Evolutionary conservation across 2,329 filamentous ascomycete species (phyloP).

Genomic region (Alternaria triticimaculans): DNA sequence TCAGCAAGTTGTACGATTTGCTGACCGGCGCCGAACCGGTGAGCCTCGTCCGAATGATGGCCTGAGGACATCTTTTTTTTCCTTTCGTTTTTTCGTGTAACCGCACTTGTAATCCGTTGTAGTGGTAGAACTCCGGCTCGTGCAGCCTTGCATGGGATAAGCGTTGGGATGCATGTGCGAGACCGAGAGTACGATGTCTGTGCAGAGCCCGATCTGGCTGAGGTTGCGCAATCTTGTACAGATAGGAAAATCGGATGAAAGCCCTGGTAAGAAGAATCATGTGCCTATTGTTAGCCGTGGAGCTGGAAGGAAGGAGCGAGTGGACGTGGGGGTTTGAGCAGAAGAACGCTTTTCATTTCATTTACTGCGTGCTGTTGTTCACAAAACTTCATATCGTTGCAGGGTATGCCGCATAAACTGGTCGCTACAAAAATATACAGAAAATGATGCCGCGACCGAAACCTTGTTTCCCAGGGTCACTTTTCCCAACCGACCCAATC

Average conservation of each 20-base stretch:
- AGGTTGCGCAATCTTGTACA: neutral
- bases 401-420: neutral
- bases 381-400: neutral
- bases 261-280: neutral
- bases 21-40: neutral
- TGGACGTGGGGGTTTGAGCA: neutral
- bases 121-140: neutral
- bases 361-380: neutral
- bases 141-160: slow-evolving; percentile 6
- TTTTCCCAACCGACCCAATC: slow-evolving; percentile 8
- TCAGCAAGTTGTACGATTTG: neutral
- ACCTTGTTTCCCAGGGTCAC: neutral
- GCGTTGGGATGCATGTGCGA: neutral
- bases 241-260: neutral
- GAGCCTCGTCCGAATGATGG: neutral
- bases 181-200: slow-evolving; percentile 1
- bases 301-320: neutral
- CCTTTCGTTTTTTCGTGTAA: neutral
- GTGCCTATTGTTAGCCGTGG: neutral
- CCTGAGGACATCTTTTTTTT: neutral
- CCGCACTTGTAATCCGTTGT: neutral
- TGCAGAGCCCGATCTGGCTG: neutral
- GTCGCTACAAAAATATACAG: slow-evolving; percentile 12
- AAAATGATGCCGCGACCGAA: neutral
- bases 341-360: slow-evolving; percentile 1